Conservation (phyloP, 2,329 filamentous ascomycete species). For the Pseudopyrenochaeta lycopersici region DNA sequence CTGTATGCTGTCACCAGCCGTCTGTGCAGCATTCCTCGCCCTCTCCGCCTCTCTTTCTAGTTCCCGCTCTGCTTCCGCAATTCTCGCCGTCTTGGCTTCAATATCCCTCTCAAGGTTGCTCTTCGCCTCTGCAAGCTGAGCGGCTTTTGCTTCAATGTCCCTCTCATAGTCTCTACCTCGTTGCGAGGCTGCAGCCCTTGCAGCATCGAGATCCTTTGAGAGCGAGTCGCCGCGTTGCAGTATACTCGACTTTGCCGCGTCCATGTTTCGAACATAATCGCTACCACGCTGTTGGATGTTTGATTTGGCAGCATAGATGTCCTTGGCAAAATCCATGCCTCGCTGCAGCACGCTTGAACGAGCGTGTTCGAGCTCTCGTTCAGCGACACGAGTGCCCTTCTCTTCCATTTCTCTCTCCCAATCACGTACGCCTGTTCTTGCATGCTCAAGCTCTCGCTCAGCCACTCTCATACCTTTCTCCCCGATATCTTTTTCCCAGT, state of each 20-base stretch:
- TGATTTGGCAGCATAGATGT: slow-evolving; percentile 4
- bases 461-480: slow-evolving; percentile 7
- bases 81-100: slow-evolving; percentile 3
- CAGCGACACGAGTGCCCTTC: slow-evolving; percentile 6
- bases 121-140: slow-evolving; percentile 7
- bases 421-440: slow-evolving; percentile 1
- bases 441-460: slow-evolving; percentile 8
- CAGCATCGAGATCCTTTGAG: slow-evolving; percentile 9
- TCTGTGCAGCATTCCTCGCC: slow-evolving; percentile 7
- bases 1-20: slow-evolving; percentile 12
- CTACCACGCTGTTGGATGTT: slow-evolving; percentile 7
- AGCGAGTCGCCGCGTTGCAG: slow-evolving; percentile 11
- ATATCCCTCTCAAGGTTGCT: slow-evolving; percentile 13
- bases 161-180: slow-evolving; percentile 8
- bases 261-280: slow-evolving; percentile 8
- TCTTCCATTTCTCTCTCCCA: slow-evolving; percentile 18
- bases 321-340: slow-evolving; percentile 6
- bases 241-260: slow-evolving; percentile 3
- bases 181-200: slow-evolving; percentile 6
- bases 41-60: slow-evolving; percentile 12
- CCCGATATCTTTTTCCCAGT: slow-evolving; percentile 19
- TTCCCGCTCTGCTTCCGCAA: slow-evolving; percentile 12
- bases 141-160: slow-evolving; percentile 8
- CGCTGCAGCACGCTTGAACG: slow-evolving; percentile 7
- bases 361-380: slow-evolving; percentile 16